Conservation (phyloP, 345 rosid species). For the Euphorbia peplus region DNA sequence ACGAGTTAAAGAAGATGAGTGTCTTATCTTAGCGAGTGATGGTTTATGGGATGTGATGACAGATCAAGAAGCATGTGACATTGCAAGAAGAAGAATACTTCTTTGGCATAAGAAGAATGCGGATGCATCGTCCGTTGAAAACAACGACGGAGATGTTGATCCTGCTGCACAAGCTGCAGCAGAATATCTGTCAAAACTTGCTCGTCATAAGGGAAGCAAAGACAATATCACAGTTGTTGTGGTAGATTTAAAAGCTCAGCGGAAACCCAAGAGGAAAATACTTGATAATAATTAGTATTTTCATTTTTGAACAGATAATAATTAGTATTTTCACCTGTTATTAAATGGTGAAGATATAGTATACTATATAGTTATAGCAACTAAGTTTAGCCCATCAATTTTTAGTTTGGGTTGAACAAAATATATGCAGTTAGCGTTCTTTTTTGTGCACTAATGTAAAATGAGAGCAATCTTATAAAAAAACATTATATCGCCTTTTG, state of each 20-base stretch:
- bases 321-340: neutral
- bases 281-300: constrained; percentile 13
- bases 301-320: neutral
- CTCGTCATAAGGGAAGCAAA: constrained; percentile 74
- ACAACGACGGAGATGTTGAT: constrained; percentile 41
- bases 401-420: constrained; percentile 11
- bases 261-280: constrained; percentile 54
- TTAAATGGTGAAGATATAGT: neutral
- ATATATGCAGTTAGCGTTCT: neutral
- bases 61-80: constrained; percentile 61
- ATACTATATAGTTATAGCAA: neutral
- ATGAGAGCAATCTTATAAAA: neutral
- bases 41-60: constrained; percentile 83
- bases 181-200: constrained; percentile 56
- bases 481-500: neutral
- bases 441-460: neutral
- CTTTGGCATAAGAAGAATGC: constrained; percentile 63
- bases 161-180: constrained; percentile 81
- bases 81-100: constrained; percentile 57
- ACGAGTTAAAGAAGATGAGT: constrained; percentile 63
- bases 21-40: constrained; percentile 74
- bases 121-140: constrained; percentile 22
- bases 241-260: constrained; percentile 63
- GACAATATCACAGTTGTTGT: constrained; percentile 74
- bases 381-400: constrained; percentile 13